A percentile compares a stretch with the other conserved stretches of the same genome.
phyloP scores from a whole-genome alignment of 306 rosid species.

The Lathyrus tuberosus region DNA sequence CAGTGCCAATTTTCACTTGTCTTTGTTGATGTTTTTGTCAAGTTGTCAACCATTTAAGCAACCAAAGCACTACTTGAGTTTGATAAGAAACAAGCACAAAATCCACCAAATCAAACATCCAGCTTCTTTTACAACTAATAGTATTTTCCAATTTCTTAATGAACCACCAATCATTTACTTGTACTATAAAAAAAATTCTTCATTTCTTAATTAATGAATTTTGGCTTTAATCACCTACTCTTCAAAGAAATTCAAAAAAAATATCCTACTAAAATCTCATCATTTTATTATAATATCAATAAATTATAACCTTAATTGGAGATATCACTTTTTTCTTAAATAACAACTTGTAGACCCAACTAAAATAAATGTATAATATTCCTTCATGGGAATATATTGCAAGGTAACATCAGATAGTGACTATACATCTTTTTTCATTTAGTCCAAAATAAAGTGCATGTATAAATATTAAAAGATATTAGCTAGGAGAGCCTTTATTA shows the following conservation, averaged over 20 bases:
- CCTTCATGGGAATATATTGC: slow-evolving; percentile 49
- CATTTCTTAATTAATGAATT: slow-evolving; percentile 37
- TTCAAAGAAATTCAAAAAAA: not conserved
- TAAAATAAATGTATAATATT: slow-evolving; percentile 13
- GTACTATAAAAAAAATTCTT: slow-evolving; percentile 39
- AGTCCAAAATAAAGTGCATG: slow-evolving; percentile 33
- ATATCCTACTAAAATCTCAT: slow-evolving; percentile 2
- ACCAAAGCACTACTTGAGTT: slow-evolving; percentile 24
- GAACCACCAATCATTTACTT: slow-evolving; percentile 44
- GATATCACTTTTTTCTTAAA: not conserved
- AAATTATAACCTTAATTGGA: not conserved
- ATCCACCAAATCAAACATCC: slow-evolving; percentile 41
- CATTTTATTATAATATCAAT: slow-evolving; percentile 2
- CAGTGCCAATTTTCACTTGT: not conserved
- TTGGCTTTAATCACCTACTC: slow-evolving; percentile 21
- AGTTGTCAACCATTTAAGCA: slow-evolving; percentile 43
- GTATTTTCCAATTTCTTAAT: slow-evolving; percentile 22
- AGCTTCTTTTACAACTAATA: slow-evolving; percentile 36
- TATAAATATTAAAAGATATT: slow-evolving; percentile 29
- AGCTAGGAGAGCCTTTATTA: slow-evolving; percentile 12
- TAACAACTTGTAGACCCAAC: not conserved
- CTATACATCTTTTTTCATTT: slow-evolving; percentile 48
- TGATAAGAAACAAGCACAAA: slow-evolving; percentile 32
- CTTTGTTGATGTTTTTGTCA: slow-evolving; percentile 29
- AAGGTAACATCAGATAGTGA: slow-evolving; percentile 49